Conservation (phyloP, 208 protist genomes). For the Leishmania mexicana region DNA sequence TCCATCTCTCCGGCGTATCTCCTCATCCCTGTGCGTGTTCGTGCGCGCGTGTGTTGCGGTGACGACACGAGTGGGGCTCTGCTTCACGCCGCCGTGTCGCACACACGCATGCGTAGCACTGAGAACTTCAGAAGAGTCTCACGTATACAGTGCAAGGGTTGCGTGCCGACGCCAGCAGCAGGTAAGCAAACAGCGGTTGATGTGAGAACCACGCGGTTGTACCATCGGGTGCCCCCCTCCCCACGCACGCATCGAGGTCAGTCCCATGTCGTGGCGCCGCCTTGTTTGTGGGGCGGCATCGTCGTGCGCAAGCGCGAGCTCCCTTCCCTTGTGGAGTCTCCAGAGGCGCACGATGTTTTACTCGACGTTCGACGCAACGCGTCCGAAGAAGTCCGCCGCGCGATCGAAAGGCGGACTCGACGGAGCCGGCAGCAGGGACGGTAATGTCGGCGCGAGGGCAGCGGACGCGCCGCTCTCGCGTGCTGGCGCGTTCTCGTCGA, state of each 20-base stretch:
- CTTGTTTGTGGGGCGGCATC: background rate
- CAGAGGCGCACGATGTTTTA: conserved; percentile 31
- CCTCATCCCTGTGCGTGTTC: background rate
- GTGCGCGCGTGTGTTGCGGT: background rate
- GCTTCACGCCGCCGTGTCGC: background rate
- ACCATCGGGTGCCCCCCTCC: no score
- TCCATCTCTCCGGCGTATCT: background rate
- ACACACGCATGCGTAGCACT: background rate
- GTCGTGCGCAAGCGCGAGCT: background rate
- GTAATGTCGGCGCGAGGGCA: background rate
- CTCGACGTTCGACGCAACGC: conserved; percentile 41
- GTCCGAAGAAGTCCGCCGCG: conserved; percentile 8
- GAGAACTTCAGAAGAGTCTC: background rate
- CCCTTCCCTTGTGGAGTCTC: background rate
- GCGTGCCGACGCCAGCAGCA: background rate
- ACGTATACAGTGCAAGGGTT: background rate
- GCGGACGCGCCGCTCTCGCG: background rate
- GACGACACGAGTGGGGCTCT: background rate
- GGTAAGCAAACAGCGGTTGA: background rate
- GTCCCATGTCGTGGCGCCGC: background rate
- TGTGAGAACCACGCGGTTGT: background rate
- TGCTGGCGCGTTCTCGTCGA: conserved; percentile 5
- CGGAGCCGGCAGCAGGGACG: background rate
- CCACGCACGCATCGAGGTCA: background rate
- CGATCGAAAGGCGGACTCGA: background rate